A percentile compares a stretch with the other conserved stretches of the same genome.
phyloP scores from a whole-genome alignment of 495 filamentous ascomycete genomes.

The Glarea lozoyensis region DNA sequence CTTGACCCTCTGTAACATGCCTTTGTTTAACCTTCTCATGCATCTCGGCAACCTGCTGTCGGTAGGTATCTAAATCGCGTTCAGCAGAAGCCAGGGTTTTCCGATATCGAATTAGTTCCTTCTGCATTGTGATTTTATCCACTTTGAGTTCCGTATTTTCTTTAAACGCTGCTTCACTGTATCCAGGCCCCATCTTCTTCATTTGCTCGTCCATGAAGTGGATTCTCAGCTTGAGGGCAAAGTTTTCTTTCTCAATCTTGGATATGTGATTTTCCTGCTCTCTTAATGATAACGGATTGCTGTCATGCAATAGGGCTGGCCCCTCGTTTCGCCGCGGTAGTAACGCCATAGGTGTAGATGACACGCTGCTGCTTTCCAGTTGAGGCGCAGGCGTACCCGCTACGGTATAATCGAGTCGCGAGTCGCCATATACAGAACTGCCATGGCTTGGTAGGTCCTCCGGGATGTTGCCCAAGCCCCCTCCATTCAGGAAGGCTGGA shows the following conservation, averaged over 20 bases:
- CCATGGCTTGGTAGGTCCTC: conserved; percentile 51
- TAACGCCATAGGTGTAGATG: conserved; percentile 69
- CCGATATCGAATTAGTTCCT: conserved; percentile 73
- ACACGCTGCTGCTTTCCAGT: conserved; percentile 63
- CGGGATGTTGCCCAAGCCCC: conserved; percentile 51
- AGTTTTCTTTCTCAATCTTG: conserved; percentile 89
- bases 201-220: conserved; percentile 74
- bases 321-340: conserved; percentile 48
- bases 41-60: conserved; percentile 67
- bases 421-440: conserved; percentile 60
- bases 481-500: conserved; percentile 55
- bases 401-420: conserved; percentile 32
- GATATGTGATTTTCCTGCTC: conserved; percentile 96
- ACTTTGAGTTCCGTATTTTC: conserved; percentile 97
- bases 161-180: conserved; percentile 75
- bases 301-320: conserved; percentile 60
- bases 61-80: conserved; percentile 68
- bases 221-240: conserved; percentile 70
- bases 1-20: conserved; percentile 54
- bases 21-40: conserved; percentile 69
- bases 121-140: conserved; percentile 75
- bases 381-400: conserved; percentile 60
- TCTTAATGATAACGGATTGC: conserved; percentile 80
- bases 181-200: conserved; percentile 74
- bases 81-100: conserved; percentile 73